Percentiles rank a stretch among this genome's conserved stretches.
phyloP scores from a whole-genome alignment of 306 rosid species.

The Sphenostylis stenocarpa region DNA sequence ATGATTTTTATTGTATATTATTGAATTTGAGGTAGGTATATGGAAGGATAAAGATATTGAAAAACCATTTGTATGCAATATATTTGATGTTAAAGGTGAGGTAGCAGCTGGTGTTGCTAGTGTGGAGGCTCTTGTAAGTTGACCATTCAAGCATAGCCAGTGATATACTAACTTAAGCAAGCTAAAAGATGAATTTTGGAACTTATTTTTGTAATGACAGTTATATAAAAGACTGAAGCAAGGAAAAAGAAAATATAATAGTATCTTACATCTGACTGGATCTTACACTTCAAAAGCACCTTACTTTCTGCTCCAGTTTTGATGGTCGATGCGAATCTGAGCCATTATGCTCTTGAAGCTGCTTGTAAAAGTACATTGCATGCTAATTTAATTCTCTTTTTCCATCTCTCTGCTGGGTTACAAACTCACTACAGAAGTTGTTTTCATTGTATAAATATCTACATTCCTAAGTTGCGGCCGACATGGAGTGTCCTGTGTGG shows the following conservation, averaged over 20 bases:
- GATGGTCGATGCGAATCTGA: constrained; percentile 86
- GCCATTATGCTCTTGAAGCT: constrained; percentile 57
- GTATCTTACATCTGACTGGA: constrained; percentile 82
- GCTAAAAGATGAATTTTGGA: constrained; percentile 16
- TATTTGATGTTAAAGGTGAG: constrained; percentile 79
- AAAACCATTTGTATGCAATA: constrained; percentile 77
- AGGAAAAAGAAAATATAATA: constrained; percentile 34
- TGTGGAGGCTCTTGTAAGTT: constrained; percentile 82
- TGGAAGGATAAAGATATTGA: constrained; percentile 58
- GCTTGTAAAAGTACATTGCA: constrained; percentile 67
- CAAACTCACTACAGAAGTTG: constrained; percentile 15
- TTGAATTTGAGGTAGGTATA: constrained; percentile 62
- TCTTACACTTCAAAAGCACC: constrained; percentile 50
- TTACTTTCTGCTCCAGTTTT: constrained; percentile 65
- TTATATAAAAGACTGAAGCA: not conserved
- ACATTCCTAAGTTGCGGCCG: constrained; percentile 63
- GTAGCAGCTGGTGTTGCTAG: constrained; percentile 81
- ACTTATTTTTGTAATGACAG: constrained; percentile 8
- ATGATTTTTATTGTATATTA: not conserved
- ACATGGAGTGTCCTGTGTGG: constrained; percentile 69
- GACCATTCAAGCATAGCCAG: constrained; percentile 9
- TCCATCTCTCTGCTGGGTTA: constrained; percentile 5
- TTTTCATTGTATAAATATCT: constrained; percentile 23
- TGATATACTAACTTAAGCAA: constrained; percentile 33
- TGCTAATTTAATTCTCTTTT: constrained; percentile 15